A percentile compares a stretch with the other conserved stretches of the same genome.
These are phyloP conservation scores for Madurella mycetomatis DNA, from an alignment of 2,329 filamentous ascomycete species.

Conservation along the genomic window DNA sequence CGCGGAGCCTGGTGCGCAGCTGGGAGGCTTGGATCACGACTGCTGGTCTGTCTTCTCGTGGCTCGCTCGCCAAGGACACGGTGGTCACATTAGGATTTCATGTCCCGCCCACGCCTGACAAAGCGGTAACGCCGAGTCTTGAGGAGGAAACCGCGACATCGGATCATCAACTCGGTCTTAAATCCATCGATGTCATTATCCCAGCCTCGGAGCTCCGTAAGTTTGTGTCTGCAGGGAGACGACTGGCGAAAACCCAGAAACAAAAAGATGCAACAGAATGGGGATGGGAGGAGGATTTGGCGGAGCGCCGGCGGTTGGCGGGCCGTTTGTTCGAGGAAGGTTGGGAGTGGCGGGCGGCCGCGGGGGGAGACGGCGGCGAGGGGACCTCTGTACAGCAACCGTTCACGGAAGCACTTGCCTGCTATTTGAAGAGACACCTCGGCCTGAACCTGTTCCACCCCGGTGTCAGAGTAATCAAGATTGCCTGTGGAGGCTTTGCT, in stretches of 20 bases:
- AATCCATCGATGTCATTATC: slow-evolving; percentile 49
- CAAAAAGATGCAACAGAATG: neutral
- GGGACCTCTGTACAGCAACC: slow-evolving; percentile 30
- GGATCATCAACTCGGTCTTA: slow-evolving; percentile 31
- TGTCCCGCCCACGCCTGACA: slow-evolving; percentile 30
- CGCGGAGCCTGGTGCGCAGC: slow-evolving; percentile 43
- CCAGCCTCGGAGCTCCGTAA: slow-evolving; percentile 43
- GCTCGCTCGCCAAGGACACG: slow-evolving; percentile 41
- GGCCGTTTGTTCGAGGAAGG: slow-evolving; percentile 48
- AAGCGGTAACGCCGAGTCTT: neutral
- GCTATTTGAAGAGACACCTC: slow-evolving; percentile 49
- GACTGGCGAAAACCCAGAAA: neutral
- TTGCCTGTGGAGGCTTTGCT: slow-evolving; percentile 54
- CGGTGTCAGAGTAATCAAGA: slow-evolving; percentile 47
- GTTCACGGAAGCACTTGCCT: slow-evolving; percentile 47
- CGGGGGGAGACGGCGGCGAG: neutral
- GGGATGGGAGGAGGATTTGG: slow-evolving; percentile 32
- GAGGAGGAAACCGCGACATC: slow-evolving; percentile 3
- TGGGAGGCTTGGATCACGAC: slow-evolving; percentile 50
- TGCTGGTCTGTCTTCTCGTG: slow-evolving; percentile 33
- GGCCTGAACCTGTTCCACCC: slow-evolving; percentile 54
- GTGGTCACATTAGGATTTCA: slow-evolving; percentile 50
- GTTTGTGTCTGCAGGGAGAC: slow-evolving; percentile 42
- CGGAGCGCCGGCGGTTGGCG: slow-evolving; percentile 43
- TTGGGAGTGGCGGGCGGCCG: slow-evolving; percentile 45